phyloP scores from a whole-genome alignment of 495 filamentous ascomycete genomes.

The Lasiosphaeria hispida region DNA sequence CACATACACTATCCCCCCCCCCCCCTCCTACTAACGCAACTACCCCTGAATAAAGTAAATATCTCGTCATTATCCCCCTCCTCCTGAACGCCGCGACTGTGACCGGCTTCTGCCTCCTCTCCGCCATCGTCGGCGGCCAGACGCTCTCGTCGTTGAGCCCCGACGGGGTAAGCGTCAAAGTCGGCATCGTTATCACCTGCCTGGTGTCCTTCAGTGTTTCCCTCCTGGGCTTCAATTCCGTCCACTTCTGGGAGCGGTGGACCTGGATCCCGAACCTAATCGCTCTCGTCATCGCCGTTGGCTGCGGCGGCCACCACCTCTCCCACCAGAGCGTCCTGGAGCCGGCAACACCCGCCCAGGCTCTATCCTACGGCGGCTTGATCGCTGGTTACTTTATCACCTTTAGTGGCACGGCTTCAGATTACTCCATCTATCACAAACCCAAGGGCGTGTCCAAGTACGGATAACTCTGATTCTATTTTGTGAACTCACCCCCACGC shows the following conservation, averaged over 20 bases:
- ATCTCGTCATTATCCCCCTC: slow-evolving; percentile 39
- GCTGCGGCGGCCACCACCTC: slow-evolving; percentile 46
- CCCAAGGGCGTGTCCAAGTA: slow-evolving; percentile 36
- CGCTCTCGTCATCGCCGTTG: slow-evolving; percentile 48
- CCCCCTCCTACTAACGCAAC: neutral
- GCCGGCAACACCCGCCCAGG: slow-evolving; percentile 28
- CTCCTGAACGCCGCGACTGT: slow-evolving; percentile 43
- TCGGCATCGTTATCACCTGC: slow-evolving; percentile 52
- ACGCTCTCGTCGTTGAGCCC: slow-evolving; percentile 46
- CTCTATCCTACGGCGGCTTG: slow-evolving; percentile 33
- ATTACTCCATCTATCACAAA: slow-evolving; percentile 45
- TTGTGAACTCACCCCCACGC: neutral
- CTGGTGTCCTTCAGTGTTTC: slow-evolving; percentile 46
- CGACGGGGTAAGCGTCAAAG: slow-evolving; percentile 44
- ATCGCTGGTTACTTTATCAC: slow-evolving; percentile 46
- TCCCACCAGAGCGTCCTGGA: slow-evolving; percentile 29
- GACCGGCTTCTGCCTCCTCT: slow-evolving; percentile 43
- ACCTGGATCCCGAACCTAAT: slow-evolving; percentile 55
- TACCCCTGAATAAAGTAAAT: slow-evolving; percentile 20
- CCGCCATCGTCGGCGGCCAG: slow-evolving; percentile 42
- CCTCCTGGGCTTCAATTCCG: slow-evolving; percentile 50
- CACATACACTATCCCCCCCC: neutral
- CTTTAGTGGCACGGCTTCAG: slow-evolving; percentile 41
- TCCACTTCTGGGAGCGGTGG: slow-evolving; percentile 56
- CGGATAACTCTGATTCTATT: slow-evolving; percentile 2